Evolutionary conservation across 177 flowering plant species (phyloP).

Genomic region (Vitis hybrid): DNA sequence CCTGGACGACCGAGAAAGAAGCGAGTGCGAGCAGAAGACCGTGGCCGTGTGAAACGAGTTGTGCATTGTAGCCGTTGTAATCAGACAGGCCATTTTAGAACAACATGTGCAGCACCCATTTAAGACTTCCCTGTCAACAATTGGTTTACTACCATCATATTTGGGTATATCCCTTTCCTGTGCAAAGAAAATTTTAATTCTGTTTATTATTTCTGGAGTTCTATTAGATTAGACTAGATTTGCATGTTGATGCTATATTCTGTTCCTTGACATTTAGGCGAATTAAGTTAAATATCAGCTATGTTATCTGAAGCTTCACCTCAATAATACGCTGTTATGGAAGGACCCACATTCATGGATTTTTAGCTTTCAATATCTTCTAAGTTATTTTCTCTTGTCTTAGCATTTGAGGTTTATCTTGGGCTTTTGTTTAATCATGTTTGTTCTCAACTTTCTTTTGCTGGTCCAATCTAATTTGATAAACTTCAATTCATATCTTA

Average conservation of each 20-base stretch:
- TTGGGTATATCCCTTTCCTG: constrained; percentile 11
- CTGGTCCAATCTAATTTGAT: too few relatives aligned
- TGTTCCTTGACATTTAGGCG: constrained; percentile 4
- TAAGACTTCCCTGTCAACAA: constrained; percentile 18
- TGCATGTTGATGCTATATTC: constrained; percentile 3
- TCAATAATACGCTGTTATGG: neutral
- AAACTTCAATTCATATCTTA: too few relatives aligned
- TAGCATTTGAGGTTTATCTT: neutral
- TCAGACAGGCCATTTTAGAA: constrained; percentile 91
- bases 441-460: too few relatives aligned
- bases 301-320: neutral
- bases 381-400: neutral
- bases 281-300: neutral
- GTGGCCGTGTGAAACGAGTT: constrained; percentile 74
- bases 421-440: neutral
- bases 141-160: neutral
- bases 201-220: constrained; percentile 5
- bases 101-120: constrained; percentile 89
- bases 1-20: constrained; percentile 83
- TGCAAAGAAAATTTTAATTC: constrained; percentile 16
- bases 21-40: constrained; percentile 71
- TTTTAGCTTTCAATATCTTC: neutral
- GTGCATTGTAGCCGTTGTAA: constrained; percentile 94
- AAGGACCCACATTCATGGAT: neutral
- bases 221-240: neutral